These are phyloP conservation scores for Phialophora tarda DNA, from an alignment of 2,329 filamentous ascomycete species.

Conservation along the genomic window DNA sequence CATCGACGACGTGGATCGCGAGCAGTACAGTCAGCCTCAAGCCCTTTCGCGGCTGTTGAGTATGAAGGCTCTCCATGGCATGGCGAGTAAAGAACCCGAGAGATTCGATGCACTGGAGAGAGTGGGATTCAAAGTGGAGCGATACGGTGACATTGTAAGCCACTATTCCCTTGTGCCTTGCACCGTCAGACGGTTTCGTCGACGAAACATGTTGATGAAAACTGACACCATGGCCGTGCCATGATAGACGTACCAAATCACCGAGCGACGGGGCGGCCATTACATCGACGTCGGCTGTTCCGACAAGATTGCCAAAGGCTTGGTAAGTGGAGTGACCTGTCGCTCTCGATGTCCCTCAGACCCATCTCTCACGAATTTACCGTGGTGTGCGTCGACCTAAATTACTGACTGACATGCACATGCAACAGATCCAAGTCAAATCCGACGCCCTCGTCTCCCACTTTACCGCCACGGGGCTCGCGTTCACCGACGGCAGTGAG, in stretches of 20 bases:
- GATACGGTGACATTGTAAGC: slow-evolving; percentile 45
- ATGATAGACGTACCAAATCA: slow-evolving; percentile 43
- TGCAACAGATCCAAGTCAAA: slow-evolving; percentile 51
- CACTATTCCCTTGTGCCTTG: no score
- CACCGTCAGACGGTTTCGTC: no score
- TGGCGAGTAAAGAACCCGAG: slow-evolving; percentile 44
- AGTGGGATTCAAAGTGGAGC: slow-evolving; percentile 52
- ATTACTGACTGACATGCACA: background rate
- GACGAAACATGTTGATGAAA: no score
- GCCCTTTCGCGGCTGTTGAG: slow-evolving; percentile 42
- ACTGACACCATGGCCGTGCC: no score
- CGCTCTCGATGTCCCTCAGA: no score
- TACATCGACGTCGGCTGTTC: slow-evolving; percentile 56
- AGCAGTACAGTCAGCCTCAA: slow-evolving; percentile 40
- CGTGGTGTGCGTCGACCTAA: background rate
- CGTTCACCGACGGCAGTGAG: slow-evolving; percentile 51
- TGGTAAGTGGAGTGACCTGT: slow-evolving; percentile 29
- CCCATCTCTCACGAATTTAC: no score
- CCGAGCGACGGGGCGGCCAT: slow-evolving; percentile 53
- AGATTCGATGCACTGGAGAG: slow-evolving; percentile 50
- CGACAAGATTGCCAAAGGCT: slow-evolving; percentile 50
- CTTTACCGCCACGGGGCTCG: slow-evolving; percentile 49
- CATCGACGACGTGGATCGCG: slow-evolving; percentile 36
- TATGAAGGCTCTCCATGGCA: slow-evolving; percentile 41
- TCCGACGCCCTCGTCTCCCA: slow-evolving; percentile 45